A percentile compares a stretch with the other conserved stretches of the same genome.
phyloP scores from a whole-genome alignment of 2,329 filamentous ascomycete genomes.

The Monilinia fructigena region DNA sequence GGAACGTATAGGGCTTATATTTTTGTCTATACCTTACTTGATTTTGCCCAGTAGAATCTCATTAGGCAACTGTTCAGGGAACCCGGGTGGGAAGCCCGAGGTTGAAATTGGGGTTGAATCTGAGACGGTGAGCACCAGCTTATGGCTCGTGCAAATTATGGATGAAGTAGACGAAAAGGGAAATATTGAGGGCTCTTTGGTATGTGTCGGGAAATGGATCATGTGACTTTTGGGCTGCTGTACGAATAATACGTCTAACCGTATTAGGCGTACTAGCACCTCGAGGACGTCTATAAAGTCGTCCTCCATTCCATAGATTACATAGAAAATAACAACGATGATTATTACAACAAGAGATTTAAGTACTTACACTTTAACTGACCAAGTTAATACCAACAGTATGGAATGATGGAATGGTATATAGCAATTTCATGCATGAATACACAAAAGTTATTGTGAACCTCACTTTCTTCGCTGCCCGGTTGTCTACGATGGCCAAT shows the following conservation, averaged over 20 bases:
- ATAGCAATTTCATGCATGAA: conserved; percentile 8
- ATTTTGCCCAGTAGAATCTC: background rate
- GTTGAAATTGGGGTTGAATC: background rate
- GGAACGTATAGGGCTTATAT: background rate
- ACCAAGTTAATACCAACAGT: too few species aligned
- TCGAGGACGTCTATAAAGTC: too few species aligned
- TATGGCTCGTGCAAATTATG: background rate
- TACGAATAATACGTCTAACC: too few species aligned
- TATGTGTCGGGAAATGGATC: too few species aligned
- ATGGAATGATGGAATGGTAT: background rate
- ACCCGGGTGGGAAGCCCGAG: background rate
- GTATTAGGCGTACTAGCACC: too few species aligned
- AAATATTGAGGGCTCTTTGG: background rate
- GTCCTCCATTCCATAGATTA: too few species aligned
- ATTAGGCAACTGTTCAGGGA: background rate
- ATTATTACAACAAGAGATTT: too few species aligned
- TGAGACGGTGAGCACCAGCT: background rate
- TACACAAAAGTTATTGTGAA: conserved; percentile 10
- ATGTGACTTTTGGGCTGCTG: too few species aligned
- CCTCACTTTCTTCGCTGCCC: too few species aligned
- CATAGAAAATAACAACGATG: too few species aligned
- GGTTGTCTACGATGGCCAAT: too few species aligned
- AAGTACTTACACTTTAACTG: too few species aligned
- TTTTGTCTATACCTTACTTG: conserved; percentile 15
- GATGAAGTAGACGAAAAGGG: background rate